Evolutionary conservation across 768 basidiomycete species (phyloP).

Genomic region (Termitomyces sp.): DNA sequence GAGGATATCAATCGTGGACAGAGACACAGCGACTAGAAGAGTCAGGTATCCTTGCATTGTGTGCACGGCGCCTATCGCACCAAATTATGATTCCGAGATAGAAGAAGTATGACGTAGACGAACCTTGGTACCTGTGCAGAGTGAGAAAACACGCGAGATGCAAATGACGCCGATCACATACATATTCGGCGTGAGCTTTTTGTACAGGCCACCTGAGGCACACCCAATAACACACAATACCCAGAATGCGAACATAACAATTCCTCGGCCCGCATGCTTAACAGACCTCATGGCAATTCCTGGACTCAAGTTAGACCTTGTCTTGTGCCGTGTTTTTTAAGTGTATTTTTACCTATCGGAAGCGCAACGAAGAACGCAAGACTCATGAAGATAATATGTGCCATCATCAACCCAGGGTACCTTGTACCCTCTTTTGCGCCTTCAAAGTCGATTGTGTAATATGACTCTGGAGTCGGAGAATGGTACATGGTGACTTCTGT

Average conservation of each 20-base stretch:
- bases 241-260: slow-evolving; percentile 62
- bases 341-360: slow-evolving; percentile 54
- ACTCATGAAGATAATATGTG: slow-evolving; percentile 71
- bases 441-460: slow-evolving; percentile 77
- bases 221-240: slow-evolving; percentile 56
- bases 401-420: slow-evolving; percentile 64
- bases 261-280: slow-evolving; percentile 57
- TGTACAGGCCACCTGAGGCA: slow-evolving; percentile 64
- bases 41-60: slow-evolving; percentile 53
- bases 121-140: slow-evolving; percentile 59
- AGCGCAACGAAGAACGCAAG: slow-evolving; percentile 80
- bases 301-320: slow-evolving; percentile 22
- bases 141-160: slow-evolving; percentile 5
- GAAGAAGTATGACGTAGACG: slow-evolving; percentile 14
- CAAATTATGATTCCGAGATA: background rate
- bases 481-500: slow-evolving; percentile 64
- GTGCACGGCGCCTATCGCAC: slow-evolving; percentile 44
- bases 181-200: slow-evolving; percentile 79
- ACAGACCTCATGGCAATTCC: slow-evolving; percentile 79
- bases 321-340: background rate
- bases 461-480: slow-evolving; percentile 70
- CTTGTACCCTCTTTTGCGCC: slow-evolving; percentile 37
- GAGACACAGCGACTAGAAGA: slow-evolving; percentile 29
- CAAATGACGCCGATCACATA: slow-evolving; percentile 34
- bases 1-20: slow-evolving; percentile 48